These are phyloP conservation scores for Torulaspora franciscae DNA, from an alignment of 805 yeast genomes.

Conservation along the genomic window DNA sequence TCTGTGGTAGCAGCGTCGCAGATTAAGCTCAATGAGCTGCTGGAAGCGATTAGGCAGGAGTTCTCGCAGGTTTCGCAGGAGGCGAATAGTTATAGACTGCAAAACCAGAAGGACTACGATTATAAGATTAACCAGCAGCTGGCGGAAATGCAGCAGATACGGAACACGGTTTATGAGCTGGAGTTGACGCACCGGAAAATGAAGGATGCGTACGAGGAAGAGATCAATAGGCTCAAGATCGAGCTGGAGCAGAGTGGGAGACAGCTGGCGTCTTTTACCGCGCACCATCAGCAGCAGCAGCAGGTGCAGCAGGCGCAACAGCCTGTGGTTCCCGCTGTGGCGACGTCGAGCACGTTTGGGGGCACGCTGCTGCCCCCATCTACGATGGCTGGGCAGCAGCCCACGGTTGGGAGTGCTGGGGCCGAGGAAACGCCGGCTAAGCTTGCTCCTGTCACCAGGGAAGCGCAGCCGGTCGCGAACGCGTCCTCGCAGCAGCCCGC, in stretches of 20 bases:
- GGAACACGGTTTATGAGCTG: slow-evolving; percentile 89
- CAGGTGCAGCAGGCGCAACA: slow-evolving; percentile 32
- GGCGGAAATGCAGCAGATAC: slow-evolving; percentile 86
- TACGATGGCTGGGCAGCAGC: slow-evolving; percentile 14
- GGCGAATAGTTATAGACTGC: slow-evolving; percentile 78
- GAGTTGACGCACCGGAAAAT: slow-evolving; percentile 92
- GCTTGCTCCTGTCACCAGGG: neutral
- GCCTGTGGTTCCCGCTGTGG: slow-evolving; percentile 25
- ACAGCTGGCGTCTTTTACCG: slow-evolving; percentile 38
- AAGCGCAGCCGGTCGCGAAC: neutral
- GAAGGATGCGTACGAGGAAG: slow-evolving; percentile 95
- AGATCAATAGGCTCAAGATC: slow-evolving; percentile 75
- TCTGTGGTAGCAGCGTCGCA: slow-evolving; percentile 26
- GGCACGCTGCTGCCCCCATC: slow-evolving; percentile 4
- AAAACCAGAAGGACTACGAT: slow-evolving; percentile 83
- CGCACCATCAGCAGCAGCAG: slow-evolving; percentile 43
- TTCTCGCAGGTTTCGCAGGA: slow-evolving; percentile 80
- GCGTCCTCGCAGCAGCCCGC: neutral
- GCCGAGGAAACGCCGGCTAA: slow-evolving; percentile 14
- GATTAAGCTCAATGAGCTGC: slow-evolving; percentile 60
- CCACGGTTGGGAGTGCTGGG: slow-evolving; percentile 21
- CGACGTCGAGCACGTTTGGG: slow-evolving; percentile 11
- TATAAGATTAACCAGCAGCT: slow-evolving; percentile 85
- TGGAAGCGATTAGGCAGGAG: slow-evolving; percentile 90
- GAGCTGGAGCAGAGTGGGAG: slow-evolving; percentile 81